Base-by-base conservation (phyloP, 2,329 filamentous ascomycete species). In the Acephala macrosclerotiorum region DNA sequence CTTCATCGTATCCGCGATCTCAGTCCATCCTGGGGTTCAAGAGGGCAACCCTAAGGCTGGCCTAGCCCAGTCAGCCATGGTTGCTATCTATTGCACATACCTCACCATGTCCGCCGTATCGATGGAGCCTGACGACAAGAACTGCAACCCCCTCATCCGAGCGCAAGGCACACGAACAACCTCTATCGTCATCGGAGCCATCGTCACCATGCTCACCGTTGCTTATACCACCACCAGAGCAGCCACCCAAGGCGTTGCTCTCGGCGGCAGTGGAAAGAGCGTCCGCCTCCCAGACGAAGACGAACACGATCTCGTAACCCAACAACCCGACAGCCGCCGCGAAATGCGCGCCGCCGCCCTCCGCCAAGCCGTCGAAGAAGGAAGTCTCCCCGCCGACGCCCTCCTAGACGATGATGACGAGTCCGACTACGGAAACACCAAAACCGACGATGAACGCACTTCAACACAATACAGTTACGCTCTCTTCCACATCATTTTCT, bases 161-260 rank as follows among this genome's bases (percentile, higher is more conserved):
- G 94, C 94, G 8, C 91, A 92, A 68, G 94, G 93, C 66, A 96
- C 95, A 11, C 89, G 96, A 68, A 96, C 92, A 8, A 96, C 94
- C 1, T 97, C 94, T 33, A 89, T 98, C 66, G 88, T 99, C 58
- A 87, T 99, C 69, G 96, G 96, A 66, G 96, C 96, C 35, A 90
- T 99, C 70, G 93, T 97, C 62, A 99, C 96, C 12, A 97, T 99
- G 87, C 85, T 97, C 58, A 98, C 96, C 1, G 93, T 98, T 61
- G 96, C 96, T 8, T 99, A 98, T 80, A 99, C 96, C 5, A 99
- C 96, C 2, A 99, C 96, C 2, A 91, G 96, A 60, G 96, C 96
- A 20, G 96, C 96, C 16, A 98, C 96, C 0, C 94, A 97, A 79
- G 92, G 90, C 67, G 85, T 96, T 7, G 92, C 92, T 3, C 82